These are phyloP conservation scores for Dendrocalamus sinicus DNA, from an alignment of 176 grass and related monocot species.

Conservation along the genomic window DNA sequence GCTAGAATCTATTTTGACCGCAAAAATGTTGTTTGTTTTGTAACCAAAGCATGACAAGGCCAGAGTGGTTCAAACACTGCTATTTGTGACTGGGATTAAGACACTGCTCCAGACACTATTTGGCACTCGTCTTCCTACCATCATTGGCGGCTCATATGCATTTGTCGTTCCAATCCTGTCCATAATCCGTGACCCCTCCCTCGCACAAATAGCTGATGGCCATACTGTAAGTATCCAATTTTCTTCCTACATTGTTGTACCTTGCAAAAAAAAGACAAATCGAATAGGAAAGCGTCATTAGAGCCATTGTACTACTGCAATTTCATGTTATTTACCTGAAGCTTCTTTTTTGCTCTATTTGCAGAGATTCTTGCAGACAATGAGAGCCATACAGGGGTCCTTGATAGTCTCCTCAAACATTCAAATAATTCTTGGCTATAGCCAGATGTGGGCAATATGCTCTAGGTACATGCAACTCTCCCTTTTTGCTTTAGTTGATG, in stretches of 20 bases:
- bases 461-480: constrained; percentile 62
- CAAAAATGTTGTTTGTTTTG: constrained; percentile 35
- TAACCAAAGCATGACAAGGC: constrained; percentile 69
- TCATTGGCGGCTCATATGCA: constrained; percentile 78
- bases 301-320: background rate
- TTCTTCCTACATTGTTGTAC: background rate
- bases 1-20: background rate
- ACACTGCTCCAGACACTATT: constrained; percentile 83
- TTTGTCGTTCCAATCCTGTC: constrained; percentile 76
- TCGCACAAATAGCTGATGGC: constrained; percentile 65
- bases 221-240: constrained; percentile 56
- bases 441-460: constrained; percentile 86
- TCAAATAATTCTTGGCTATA: constrained; percentile 88
- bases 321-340: constrained; percentile 8
- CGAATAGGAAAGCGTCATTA: background rate
- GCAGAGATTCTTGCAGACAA: constrained; percentile 78
- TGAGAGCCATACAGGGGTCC: constrained; percentile 81
- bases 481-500: constrained; percentile 4
- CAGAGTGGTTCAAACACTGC: constrained; percentile 74
- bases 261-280: background rate
- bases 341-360: background rate
- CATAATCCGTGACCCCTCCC: constrained; percentile 68
- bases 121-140: constrained; percentile 74
- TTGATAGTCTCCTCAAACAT: constrained; percentile 82
- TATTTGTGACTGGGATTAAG: constrained; percentile 86